phyloP scores from a whole-genome alignment of 257 asterid genomes.

The Penstemon newberryi region DNA sequence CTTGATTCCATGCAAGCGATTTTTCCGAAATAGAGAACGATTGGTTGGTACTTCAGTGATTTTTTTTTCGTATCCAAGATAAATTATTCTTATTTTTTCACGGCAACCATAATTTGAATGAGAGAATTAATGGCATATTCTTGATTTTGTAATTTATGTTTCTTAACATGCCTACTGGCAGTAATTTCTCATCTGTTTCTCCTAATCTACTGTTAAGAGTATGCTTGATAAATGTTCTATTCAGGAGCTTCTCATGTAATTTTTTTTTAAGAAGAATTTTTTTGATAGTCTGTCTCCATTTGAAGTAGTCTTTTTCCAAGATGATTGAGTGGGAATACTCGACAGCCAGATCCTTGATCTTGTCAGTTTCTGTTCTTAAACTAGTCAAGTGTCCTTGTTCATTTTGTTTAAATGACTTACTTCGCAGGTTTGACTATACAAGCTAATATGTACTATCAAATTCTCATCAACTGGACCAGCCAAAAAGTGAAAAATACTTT shows the following conservation, averaged over 20 bases:
- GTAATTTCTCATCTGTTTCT: slow-evolving; percentile 3
- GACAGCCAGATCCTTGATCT: neutral
- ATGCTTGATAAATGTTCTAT: neutral
- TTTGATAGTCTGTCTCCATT: too few species aligned
- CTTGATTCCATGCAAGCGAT: neutral
- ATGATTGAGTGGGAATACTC: slow-evolving; percentile 5
- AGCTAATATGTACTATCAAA: slow-evolving; percentile 80
- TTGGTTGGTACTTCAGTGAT: slow-evolving; percentile 2
- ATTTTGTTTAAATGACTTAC: slow-evolving; percentile 10
- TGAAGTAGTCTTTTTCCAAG: neutral
- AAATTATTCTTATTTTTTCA: too few species aligned
- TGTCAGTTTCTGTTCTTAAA: slow-evolving; percentile 10
- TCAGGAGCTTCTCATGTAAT: neutral
- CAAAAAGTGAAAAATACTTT: slow-evolving; percentile 90
- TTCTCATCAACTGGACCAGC: slow-evolving; percentile 92
- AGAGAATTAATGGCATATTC: neutral
- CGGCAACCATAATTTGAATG: neutral
- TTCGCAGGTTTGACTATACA: slow-evolving; percentile 86
- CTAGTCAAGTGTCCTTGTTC: neutral
- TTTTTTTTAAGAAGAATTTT: too few species aligned
- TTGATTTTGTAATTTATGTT: neutral
- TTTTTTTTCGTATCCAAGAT: neutral
- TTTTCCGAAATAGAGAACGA: too few species aligned
- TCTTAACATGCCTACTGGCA: neutral
- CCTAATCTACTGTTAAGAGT: neutral